phyloP scores from a whole-genome alignment of 768 basidiomycete genomes.

The Podaxis mareebaensis region DNA sequence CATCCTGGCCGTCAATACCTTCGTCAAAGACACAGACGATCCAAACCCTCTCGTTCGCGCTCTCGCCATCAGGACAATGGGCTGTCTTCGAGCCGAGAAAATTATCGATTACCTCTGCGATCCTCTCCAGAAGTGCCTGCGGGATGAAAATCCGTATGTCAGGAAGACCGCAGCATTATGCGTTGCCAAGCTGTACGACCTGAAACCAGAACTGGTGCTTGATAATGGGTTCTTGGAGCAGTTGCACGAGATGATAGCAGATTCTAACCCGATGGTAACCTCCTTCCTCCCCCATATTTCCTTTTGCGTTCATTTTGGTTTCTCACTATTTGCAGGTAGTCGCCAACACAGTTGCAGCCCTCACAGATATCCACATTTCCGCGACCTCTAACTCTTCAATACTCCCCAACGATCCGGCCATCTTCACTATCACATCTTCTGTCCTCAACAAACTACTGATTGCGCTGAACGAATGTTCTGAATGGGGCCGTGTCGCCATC shows the following conservation, averaged over 20 bases:
- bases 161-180: slow-evolving; percentile 97
- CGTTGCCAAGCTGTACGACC: slow-evolving; percentile 96
- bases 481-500: slow-evolving; percentile 97
- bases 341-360: slow-evolving; percentile 91
- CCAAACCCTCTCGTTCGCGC: slow-evolving; percentile 96
- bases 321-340: slow-evolving; percentile 73
- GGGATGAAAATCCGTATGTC: slow-evolving; percentile 97
- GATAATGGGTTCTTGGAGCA: slow-evolving; percentile 93
- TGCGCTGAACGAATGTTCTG: slow-evolving; percentile 96
- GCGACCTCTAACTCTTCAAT: slow-evolving; percentile 58
- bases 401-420: slow-evolving; percentile 57
- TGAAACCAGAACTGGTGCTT: slow-evolving; percentile 92
- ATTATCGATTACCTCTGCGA: slow-evolving; percentile 99
- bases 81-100: slow-evolving; percentile 94
- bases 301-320: slow-evolving; percentile 5
- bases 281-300: not conserved
- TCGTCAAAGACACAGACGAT: slow-evolving; percentile 97
- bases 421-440: slow-evolving; percentile 81
- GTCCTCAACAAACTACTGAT: slow-evolving; percentile 90
- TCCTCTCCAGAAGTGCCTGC: slow-evolving; percentile 87
- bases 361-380: slow-evolving; percentile 87
- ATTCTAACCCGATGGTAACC: slow-evolving; percentile 93
- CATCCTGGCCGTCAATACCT: slow-evolving; percentile 98
- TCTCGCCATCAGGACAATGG: slow-evolving; percentile 97
- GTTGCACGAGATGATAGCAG: slow-evolving; percentile 89